phyloP scores from a whole-genome alignment of 202 grass and related monocot genomes.

The Elaeis oleifera region DNA sequence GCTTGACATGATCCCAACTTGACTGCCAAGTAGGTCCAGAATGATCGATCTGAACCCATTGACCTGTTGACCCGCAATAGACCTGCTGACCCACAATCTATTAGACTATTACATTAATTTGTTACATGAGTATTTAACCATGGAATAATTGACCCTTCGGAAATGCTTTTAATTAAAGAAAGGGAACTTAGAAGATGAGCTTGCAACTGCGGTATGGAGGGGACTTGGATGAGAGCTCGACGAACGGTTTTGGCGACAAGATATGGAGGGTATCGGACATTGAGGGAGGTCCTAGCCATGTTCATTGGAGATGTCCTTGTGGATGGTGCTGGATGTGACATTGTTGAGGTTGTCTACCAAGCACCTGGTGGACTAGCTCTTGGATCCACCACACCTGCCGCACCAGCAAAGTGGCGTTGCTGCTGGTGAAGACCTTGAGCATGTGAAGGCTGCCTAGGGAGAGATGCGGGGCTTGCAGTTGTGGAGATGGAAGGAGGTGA shows the following conservation, averaged over 20 bases:
- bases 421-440: not conserved
- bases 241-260: slow-evolving; percentile 14
- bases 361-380: not conserved
- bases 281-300: not conserved
- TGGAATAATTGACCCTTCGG: no score
- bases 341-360: not conserved
- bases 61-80: no score
- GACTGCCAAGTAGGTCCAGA: no score
- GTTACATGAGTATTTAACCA: no score
- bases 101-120: no score
- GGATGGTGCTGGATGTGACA: not conserved
- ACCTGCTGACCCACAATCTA: no score
- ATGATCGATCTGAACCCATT: no score
- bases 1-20: no score
- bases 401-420: not conserved
- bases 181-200: slow-evolving; percentile 7
- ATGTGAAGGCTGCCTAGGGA: not conserved
- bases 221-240: not conserved
- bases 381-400: not conserved
- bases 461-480: not conserved
- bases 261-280: slow-evolving; percentile 3
- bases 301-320: not conserved
- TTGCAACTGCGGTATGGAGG: not conserved
- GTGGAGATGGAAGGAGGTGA: not conserved
- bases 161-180: no score